Percentiles rank a stretch among this genome's conserved stretches.
Evolutionary conservation across 2,329 filamentous ascomycete genomes (phyloP).

Genomic region (Aaosphaeria arxii): DNA sequence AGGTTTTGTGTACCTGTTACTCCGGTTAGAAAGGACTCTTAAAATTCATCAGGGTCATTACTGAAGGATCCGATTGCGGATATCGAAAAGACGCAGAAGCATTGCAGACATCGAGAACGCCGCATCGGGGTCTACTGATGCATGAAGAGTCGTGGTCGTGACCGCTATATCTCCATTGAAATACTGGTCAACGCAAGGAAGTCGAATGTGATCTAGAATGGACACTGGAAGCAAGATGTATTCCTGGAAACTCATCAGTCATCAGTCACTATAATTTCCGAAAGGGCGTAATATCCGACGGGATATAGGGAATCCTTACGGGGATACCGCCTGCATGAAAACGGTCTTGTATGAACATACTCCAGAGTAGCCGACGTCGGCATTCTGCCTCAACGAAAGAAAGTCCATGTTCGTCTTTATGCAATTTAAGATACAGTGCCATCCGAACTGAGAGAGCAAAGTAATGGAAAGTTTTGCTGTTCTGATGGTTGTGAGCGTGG

Average conservation of each 20-base stretch:
- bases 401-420: slow-evolving; percentile 3
- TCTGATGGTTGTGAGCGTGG: slow-evolving; percentile 3
- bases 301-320: background rate
- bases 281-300: no score
- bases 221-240: slow-evolving; percentile 1
- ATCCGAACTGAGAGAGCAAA: slow-evolving; percentile 2
- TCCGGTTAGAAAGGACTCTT: background rate
- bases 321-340: background rate
- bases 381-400: slow-evolving; percentile 6
- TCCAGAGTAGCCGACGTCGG: slow-evolving; percentile 6
- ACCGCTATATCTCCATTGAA: slow-evolving; percentile 4
- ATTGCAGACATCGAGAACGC: slow-evolving; percentile 1
- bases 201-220: slow-evolving; percentile 1
- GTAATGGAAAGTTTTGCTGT: slow-evolving; percentile 1
- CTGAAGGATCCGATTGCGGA: slow-evolving; percentile 2
- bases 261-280: no score
- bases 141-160: background rate
- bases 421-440: slow-evolving; percentile 4
- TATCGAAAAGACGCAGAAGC: slow-evolving; percentile 2
- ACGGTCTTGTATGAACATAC: background rate
- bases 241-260: background rate
- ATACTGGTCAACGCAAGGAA: slow-evolving; percentile 5
- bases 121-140: background rate
- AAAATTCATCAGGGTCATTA: background rate
- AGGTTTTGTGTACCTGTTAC: background rate